A percentile compares a stretch with the other conserved stretches of the same genome.
Conservation (phyloP, 805 yeast species). For the Nakazawaea ishiwadae region DNA sequence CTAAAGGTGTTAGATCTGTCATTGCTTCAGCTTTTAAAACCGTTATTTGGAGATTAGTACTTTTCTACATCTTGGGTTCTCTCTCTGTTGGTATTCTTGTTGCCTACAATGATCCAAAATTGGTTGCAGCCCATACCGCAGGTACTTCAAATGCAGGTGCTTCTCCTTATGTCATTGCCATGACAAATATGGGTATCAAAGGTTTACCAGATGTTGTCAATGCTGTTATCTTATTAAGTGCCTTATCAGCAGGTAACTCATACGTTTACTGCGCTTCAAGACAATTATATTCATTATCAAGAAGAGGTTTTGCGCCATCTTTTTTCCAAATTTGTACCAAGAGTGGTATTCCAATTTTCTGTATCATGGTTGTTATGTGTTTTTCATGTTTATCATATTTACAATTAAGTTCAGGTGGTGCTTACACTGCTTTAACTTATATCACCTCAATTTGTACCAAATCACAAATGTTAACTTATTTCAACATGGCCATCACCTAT, state of each 20-base stretch:
- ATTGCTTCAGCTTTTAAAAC: constrained; percentile 37
- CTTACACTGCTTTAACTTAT: constrained; percentile 17
- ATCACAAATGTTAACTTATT: constrained; percentile 23
- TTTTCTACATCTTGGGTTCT: constrained; percentile 41
- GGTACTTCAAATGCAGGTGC: constrained; percentile 69
- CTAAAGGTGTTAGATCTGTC: constrained; percentile 33
- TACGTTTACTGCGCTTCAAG: constrained; percentile 65
- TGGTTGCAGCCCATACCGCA: constrained; percentile 42
- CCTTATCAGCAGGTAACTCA: constrained; percentile 80
- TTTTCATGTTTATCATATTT: constrained; percentile 65
- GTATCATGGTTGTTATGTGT: constrained; percentile 44
- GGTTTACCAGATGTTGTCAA: constrained; percentile 72
- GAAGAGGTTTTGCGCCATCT: constrained; percentile 66
- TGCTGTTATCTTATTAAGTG: constrained; percentile 65
- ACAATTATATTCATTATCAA: constrained; percentile 60
- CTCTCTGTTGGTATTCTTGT: constrained; percentile 35
- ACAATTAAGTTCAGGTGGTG: constrained; percentile 28
- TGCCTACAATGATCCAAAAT: constrained; percentile 29
- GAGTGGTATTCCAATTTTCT: constrained; percentile 64
- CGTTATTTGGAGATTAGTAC: constrained; percentile 37
- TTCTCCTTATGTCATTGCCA: constrained; percentile 78
- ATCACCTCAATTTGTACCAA: constrained; percentile 21
- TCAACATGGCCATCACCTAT: constrained; percentile 41
- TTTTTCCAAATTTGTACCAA: constrained; percentile 57
- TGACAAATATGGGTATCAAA: constrained; percentile 56